Base-by-base conservation (phyloP, 2,329 filamentous ascomycete species). In the Venturia nashicola region DNA sequence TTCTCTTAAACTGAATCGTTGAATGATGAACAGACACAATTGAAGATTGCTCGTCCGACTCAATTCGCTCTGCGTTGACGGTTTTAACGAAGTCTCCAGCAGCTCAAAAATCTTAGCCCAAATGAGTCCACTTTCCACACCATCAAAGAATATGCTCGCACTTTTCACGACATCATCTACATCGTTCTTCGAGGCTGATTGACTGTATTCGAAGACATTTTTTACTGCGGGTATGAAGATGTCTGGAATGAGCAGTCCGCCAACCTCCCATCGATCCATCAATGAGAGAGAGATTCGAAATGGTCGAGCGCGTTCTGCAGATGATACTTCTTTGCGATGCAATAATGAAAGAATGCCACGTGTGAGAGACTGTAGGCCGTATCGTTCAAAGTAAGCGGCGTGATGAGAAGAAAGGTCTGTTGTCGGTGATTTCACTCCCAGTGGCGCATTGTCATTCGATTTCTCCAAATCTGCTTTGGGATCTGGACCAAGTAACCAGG, bases 181-280 rank as follows among this genome's bases (percentile, higher is more conserved):
- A 65, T 93, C 86, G 7, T 82, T 76, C 70, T 87, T 88, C n/a
- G 82, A 75, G 12, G 88, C 84, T 61, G 78, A 79, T 34, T 79
- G 77, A 73, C 91, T 87, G 76, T 91, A 97, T 57, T 80, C 78
- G 68, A 87, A 86, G 44, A 96, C 87, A 69, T 88, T 95, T 71
- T 87, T 83, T 69, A 99, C 84, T 34, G 93, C 86, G 3, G 92
- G 89, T 16, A 97, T 79, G 71, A 99, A 97, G 16, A 97, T 84
- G 66, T 91, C 87, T 0, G 92, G 90, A 1, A 97, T 88, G 59
- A 99, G 86, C 20, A 93, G 80, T 1, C 91, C 91, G 39, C 94
- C 94, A 68, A 99, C 93, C 73, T 99, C 94, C 92, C 91, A 97
- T 65, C 92, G 86, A 75, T 99, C 94, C 94, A 99, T 97, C 62